Conservation (phyloP, 176 grass and related monocot genomes). For the Aegilops speltoides region DNA sequence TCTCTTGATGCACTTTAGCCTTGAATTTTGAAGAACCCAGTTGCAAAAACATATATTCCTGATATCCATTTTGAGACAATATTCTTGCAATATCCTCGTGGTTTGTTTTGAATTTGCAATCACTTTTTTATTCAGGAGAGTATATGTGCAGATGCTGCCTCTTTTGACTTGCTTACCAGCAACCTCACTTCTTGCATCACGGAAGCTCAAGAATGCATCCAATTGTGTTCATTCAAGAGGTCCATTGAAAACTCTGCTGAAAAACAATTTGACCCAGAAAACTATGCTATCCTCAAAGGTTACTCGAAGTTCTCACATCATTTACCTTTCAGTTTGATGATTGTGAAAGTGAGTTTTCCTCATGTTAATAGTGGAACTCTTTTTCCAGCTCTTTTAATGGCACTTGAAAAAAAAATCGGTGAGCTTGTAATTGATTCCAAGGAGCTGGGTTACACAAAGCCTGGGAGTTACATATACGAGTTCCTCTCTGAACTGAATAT, state of each 20-base stretch:
- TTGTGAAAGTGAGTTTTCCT: constrained; percentile 23
- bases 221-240: constrained; percentile 69
- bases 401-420: constrained; percentile 79
- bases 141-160: constrained; percentile 97
- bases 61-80: constrained; percentile 7
- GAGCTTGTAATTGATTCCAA: constrained; percentile 82
- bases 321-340: constrained; percentile 28
- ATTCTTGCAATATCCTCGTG: background rate
- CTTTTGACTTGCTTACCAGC: constrained; percentile 82
- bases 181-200: constrained; percentile 70
- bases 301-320: background rate
- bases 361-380: constrained; percentile 9
- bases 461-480: constrained; percentile 84
- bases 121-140: constrained; percentile 64
- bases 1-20: background rate
- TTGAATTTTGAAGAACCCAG: constrained; percentile 25
- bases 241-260: constrained; percentile 65
- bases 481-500: constrained; percentile 96
- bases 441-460: constrained; percentile 76
- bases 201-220: constrained; percentile 93
- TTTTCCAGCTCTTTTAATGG: constrained; percentile 79
- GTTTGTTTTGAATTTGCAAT: constrained; percentile 22
- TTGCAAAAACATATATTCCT: background rate
- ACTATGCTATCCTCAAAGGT: constrained; percentile 98
- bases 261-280: constrained; percentile 94